Evolutionary conservation across 2,329 filamentous ascomycete species (phyloP).

Genomic region (Trichophyton benhamiae): DNA sequence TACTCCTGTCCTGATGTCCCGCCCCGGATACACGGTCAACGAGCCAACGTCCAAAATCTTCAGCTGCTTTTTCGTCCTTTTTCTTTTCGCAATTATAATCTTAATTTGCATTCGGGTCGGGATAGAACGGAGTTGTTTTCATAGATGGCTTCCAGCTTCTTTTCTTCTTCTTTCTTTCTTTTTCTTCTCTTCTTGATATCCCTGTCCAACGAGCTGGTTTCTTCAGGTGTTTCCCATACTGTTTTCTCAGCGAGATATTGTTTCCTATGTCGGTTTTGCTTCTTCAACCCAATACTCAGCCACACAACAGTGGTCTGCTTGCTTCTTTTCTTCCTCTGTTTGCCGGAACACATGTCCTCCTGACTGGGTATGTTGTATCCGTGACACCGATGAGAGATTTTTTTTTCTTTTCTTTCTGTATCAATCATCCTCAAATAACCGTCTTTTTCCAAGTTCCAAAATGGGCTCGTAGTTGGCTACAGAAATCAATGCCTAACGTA

Average conservation of each 20-base stretch:
- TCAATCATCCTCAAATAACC: neutral
- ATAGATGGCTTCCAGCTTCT: neutral
- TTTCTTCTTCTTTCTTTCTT: neutral
- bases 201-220: neutral
- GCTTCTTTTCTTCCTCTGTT: neutral
- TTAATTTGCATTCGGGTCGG: neutral
- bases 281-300: neutral
- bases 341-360: neutral
- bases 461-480: neutral
- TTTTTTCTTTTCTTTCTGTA: neutral
- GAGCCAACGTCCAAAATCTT: neutral
- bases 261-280: neutral
- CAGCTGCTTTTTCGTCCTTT: neutral
- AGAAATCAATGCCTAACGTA: neutral
- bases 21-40: neutral
- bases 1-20: neutral
- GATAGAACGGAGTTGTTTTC: neutral
- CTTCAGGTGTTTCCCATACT: neutral
- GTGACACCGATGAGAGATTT: neutral
- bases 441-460: neutral
- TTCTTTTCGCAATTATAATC: neutral
- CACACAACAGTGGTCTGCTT: neutral
- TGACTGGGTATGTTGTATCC: neutral
- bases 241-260: neutral
- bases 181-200: neutral